These are phyloP conservation scores for Cenchrus purpureus DNA, from an alignment of 176 grass and related monocot genomes.

Conservation along the genomic window DNA sequence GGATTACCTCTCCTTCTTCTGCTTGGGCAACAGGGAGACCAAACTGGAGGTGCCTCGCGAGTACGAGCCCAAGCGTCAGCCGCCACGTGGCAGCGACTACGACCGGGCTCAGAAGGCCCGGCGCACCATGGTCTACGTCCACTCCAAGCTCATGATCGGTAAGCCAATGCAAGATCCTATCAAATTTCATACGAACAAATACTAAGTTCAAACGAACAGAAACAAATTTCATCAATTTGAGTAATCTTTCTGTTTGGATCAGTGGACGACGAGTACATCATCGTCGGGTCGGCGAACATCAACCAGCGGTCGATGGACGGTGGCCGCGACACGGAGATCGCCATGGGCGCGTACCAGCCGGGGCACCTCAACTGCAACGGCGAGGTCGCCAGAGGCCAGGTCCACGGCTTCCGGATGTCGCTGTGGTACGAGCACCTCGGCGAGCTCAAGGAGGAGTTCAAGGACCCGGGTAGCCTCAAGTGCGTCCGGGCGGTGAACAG, in stretches of 20 bases:
- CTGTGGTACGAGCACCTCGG: constrained; percentile 54
- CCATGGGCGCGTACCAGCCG: constrained; percentile 70
- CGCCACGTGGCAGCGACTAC: not conserved
- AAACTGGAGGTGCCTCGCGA: not conserved
- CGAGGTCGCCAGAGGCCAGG: not conserved
- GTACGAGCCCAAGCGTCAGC: not conserved
- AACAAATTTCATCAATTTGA: too few relatives aligned
- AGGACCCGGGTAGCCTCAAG: not conserved
- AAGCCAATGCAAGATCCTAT: not conserved
- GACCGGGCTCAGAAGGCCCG: not conserved
- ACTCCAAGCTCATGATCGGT: not conserved
- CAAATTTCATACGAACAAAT: too few relatives aligned
- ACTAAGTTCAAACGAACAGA: too few relatives aligned
- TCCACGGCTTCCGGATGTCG: constrained; percentile 38
- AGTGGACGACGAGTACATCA: constrained; percentile 50
- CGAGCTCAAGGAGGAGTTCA: not conserved
- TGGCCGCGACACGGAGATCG: constrained; percentile 56
- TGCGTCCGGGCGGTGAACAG: constrained; percentile 26
- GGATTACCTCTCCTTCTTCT: constrained; percentile 7
- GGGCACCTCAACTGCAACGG: not conserved
- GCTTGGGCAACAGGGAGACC: not conserved
- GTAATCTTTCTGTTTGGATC: not conserved
- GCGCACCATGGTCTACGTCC: not conserved
- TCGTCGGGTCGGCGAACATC: constrained; percentile 47
- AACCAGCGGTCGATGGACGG: constrained; percentile 50